Evolutionary conservation across 768 basidiomycete species (phyloP), one percentile per base, ranked within the genome.

Genomic region (Lactifluus rugatus): DNA sequence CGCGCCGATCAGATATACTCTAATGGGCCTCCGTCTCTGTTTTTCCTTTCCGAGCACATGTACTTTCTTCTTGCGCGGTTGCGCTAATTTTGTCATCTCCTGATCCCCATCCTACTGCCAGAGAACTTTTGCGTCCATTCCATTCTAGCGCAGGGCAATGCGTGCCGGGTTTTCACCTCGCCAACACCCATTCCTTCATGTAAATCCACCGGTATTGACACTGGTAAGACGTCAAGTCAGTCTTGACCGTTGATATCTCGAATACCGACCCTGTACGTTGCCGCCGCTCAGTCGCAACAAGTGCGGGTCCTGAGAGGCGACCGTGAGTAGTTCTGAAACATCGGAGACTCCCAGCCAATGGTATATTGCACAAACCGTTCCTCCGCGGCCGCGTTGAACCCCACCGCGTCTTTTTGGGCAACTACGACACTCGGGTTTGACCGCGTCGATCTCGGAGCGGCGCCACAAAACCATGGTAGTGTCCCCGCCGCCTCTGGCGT

Each of bases 1-100:
- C 49, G 53, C 39, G 60, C 45, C 53, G 56, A 63, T 63, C 62
- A 52, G 62, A 63, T 54, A 63, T 57, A 55, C 60, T 63, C 57
- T 54, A 63, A 62, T 62, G 61, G 62, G 52, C 52, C 48, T 31
- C 23, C 23, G 44, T 36, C 50, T 53, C 41, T 41, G 14, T n/a
- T 48, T 50, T 61, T 19, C 28, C 49, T 54, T 62, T 50, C 48
- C 48, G 48, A 61, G 56, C 51, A 45, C 49, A 53, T 59, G 58
- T 59, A 59, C 48, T 42, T 49, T 49, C 19, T 54, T 54, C 41
- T 59, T 54, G 58, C 58, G 58, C 58, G n/a, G 48, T 25, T 19
- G 58, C 58, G 58, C 58, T 59, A 54, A 59, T 59, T 54, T 39
- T 48, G 57, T 52, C 36, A 21, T 28, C 57, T 25, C 46, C 45